Conservation (phyloP, 371 early-diverging fungal species). For the Mucor racemosus region DNA sequence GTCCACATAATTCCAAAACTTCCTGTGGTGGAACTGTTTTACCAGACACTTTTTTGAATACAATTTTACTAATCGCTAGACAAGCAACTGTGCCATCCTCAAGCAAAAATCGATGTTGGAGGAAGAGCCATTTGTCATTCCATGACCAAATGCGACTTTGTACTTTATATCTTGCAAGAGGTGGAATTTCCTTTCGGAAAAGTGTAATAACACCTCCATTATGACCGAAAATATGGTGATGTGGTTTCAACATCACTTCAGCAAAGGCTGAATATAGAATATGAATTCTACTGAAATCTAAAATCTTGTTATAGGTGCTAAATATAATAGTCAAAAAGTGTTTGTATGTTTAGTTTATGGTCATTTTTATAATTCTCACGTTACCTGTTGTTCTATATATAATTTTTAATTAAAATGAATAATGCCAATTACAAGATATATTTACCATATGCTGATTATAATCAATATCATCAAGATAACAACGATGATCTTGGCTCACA, state of each 20-base stretch:
- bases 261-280: slow-evolving; percentile 51
- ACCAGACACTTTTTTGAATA: slow-evolving; percentile 47
- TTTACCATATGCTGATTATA: slow-evolving; percentile 55
- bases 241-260: slow-evolving; percentile 43
- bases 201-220: slow-evolving; percentile 48
- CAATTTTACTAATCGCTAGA: slow-evolving; percentile 43
- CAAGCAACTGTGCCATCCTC: slow-evolving; percentile 29
- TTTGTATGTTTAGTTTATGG: neutral
- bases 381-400: slow-evolving; percentile 45
- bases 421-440: neutral
- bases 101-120: slow-evolving; percentile 46
- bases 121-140: slow-evolving; percentile 60
- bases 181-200: slow-evolving; percentile 62
- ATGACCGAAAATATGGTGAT: slow-evolving; percentile 38
- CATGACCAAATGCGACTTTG: slow-evolving; percentile 61
- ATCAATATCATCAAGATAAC: slow-evolving; percentile 50
- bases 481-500: slow-evolving; percentile 39
- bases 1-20: slow-evolving; percentile 44
- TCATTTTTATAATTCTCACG: slow-evolving; percentile 5
- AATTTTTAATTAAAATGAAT: slow-evolving; percentile 7
- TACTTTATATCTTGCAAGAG: slow-evolving; percentile 54
- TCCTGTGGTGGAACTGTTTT: slow-evolving; percentile 44
- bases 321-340: no score
- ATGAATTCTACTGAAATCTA: slow-evolving; percentile 60
- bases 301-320: slow-evolving; percentile 61